Conservation (phyloP, 768 basidiomycete species). For the Rhizopogon vesiculosus region DNA sequence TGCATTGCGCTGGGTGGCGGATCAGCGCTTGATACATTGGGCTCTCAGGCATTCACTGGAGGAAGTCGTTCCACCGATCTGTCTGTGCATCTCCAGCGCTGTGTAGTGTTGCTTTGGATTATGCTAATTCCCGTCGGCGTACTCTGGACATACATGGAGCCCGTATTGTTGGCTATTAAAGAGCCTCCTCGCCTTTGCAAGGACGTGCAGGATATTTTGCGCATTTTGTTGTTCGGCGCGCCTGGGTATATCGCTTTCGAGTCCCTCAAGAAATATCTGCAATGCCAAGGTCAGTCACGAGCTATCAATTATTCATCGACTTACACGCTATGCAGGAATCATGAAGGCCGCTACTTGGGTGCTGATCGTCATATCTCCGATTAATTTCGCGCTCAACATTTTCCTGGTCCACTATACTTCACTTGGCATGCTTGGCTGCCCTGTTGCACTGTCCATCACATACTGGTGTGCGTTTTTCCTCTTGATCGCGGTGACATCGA, state of each 20-base stretch:
- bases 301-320: not conserved
- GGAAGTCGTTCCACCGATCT: slow-evolving; percentile 55
- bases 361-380: slow-evolving; percentile 56
- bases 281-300: slow-evolving; percentile 59
- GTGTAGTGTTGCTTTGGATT: slow-evolving; percentile 57
- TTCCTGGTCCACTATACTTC: slow-evolving; percentile 58
- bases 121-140: slow-evolving; percentile 59
- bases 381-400: slow-evolving; percentile 60
- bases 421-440: slow-evolving; percentile 62
- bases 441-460: slow-evolving; percentile 60
- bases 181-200: slow-evolving; percentile 53
- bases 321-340: slow-evolving; percentile 44
- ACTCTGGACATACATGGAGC: slow-evolving; percentile 61
- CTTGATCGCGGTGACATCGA: slow-evolving; percentile 43
- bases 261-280: slow-evolving; percentile 73
- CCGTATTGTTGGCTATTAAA: slow-evolving; percentile 57
- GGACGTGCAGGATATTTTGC: slow-evolving; percentile 62
- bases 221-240: slow-evolving; percentile 57
- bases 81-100: slow-evolving; percentile 69
- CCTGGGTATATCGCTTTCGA: slow-evolving; percentile 77
- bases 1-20: slow-evolving; percentile 75
- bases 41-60: slow-evolving; percentile 74
- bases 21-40: slow-evolving; percentile 72
- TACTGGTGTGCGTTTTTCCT: slow-evolving; percentile 66
- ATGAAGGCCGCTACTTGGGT: slow-evolving; percentile 69